phyloP scores from a whole-genome alignment of 495 filamentous ascomycete species.

The Penicillium salamii region DNA sequence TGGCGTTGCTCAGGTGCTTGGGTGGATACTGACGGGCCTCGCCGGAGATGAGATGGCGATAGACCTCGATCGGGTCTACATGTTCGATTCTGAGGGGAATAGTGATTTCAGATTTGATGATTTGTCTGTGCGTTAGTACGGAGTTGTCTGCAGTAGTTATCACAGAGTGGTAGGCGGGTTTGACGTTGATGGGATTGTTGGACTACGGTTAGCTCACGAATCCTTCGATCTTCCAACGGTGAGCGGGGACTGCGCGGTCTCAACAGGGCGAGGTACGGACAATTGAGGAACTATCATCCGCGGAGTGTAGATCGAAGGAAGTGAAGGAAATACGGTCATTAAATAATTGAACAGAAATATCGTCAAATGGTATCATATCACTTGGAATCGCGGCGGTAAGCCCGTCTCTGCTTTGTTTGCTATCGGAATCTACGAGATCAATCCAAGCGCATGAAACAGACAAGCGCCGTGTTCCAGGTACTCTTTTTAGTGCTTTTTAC shows the following conservation, averaged over 20 bases:
- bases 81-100: no score
- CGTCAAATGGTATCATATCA: constrained; percentile 39
- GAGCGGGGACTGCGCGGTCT: background rate
- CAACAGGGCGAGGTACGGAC: background rate
- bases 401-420: constrained; percentile 31
- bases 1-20: background rate
- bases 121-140: no score
- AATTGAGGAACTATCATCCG: background rate
- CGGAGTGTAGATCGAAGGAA: constrained; percentile 7
- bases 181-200: no score
- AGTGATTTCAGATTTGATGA: no score
- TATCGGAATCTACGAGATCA: constrained; percentile 35
- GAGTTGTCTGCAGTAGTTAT: background rate
- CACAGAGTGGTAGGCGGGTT: no score
- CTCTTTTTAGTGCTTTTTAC: constrained; percentile 33
- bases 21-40: background rate
- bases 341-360: constrained; percentile 30
- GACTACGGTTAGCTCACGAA: no score
- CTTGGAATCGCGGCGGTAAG: constrained; percentile 29
- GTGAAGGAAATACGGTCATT: constrained; percentile 24
- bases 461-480: constrained; percentile 38
- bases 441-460: constrained; percentile 40
- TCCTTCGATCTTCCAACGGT: background rate
- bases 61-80: background rate
- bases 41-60: constrained; percentile 1